These are phyloP conservation scores for Fusarium secorum DNA, from an alignment of 2,329 filamentous ascomycete species.

Conservation along the genomic window DNA sequence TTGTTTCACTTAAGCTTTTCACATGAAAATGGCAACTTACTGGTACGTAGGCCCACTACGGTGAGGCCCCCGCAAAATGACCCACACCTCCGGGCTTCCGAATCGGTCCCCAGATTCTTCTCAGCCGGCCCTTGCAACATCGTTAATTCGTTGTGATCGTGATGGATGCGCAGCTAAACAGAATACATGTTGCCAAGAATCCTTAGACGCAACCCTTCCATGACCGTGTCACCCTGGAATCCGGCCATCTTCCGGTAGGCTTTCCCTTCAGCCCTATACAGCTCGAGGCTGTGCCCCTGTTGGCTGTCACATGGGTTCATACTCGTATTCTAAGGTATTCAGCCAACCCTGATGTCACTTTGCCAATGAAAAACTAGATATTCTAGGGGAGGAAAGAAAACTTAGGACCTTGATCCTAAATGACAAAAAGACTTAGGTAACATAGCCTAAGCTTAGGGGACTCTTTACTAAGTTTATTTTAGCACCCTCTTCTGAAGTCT, in stretches of 20 bases:
- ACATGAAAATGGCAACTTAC: slow-evolving; percentile 16
- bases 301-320: slow-evolving; percentile 3
- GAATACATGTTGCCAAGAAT: slow-evolving; percentile 28
- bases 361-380: not conserved
- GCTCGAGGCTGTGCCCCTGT: not conserved
- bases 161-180: slow-evolving; percentile 13
- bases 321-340: not conserved
- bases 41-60: not conserved
- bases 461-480: not conserved
- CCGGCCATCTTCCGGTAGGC: slow-evolving; percentile 40
- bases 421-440: not conserved
- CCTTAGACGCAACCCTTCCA: slow-evolving; percentile 17
- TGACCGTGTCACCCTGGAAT: slow-evolving; percentile 8
- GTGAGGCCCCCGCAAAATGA: slow-evolving; percentile 18
- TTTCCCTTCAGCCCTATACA: slow-evolving; percentile 35
- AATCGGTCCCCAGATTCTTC: slow-evolving; percentile 19
- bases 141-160: slow-evolving; percentile 10
- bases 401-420: not conserved
- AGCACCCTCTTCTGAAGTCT: not conserved
- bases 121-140: slow-evolving; percentile 2
- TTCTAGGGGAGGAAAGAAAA: not conserved
- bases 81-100: slow-evolving; percentile 18
- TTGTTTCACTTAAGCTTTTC: slow-evolving; percentile 15
- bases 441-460: not conserved
- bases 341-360: not conserved